These are phyloP conservation scores for Xerocomellus chrysenteron DNA, from an alignment of 768 basidiomycete genomes.

Conservation along the genomic window DNA sequence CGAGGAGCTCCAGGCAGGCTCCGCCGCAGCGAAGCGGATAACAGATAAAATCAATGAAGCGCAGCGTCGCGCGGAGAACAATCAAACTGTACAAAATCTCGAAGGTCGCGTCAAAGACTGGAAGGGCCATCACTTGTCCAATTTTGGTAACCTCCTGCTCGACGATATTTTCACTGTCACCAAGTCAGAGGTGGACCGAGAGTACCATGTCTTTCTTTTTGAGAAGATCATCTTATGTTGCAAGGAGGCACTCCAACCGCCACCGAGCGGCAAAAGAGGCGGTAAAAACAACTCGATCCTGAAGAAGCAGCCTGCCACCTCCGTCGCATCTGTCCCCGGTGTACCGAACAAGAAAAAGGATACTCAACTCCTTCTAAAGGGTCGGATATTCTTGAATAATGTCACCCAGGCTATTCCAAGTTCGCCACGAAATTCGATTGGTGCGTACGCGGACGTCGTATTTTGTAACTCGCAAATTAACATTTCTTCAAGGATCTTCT, in stretches of 20 bases:
- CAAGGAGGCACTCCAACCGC: conserved; percentile 75
- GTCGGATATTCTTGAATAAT: conserved; percentile 95
- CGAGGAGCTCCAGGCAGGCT: conserved; percentile 81
- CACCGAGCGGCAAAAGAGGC: conserved; percentile 62
- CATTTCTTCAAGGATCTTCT: conserved; percentile 39
- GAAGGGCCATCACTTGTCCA: conserved; percentile 95
- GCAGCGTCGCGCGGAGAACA: conserved; percentile 87
- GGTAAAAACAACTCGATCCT: conserved; percentile 86
- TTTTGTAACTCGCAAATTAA: conserved; percentile 1
- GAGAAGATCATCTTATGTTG: conserved; percentile 99
- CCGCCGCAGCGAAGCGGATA: conserved; percentile 86
- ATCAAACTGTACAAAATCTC: conserved; percentile 85
- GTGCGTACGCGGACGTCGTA: conserved; percentile 43
- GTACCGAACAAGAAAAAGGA: conserved; percentile 68
- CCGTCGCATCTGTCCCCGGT: conserved; percentile 46
- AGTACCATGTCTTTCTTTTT: conserved; percentile 98
- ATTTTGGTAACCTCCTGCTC: conserved; percentile 91
- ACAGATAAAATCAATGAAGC: conserved; percentile 96
- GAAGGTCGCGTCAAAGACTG: conserved; percentile 91
- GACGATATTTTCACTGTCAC: conserved; percentile 96
- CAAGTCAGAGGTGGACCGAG: conserved; percentile 94
- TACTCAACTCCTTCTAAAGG: conserved; percentile 86
- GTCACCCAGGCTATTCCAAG: conserved; percentile 78
- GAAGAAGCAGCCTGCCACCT: conserved; percentile 69
- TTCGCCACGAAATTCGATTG: conserved; percentile 54